phyloP scores from a whole-genome alignment of 2,329 filamentous ascomycete species.

The Neofusicoccum parvum region DNA sequence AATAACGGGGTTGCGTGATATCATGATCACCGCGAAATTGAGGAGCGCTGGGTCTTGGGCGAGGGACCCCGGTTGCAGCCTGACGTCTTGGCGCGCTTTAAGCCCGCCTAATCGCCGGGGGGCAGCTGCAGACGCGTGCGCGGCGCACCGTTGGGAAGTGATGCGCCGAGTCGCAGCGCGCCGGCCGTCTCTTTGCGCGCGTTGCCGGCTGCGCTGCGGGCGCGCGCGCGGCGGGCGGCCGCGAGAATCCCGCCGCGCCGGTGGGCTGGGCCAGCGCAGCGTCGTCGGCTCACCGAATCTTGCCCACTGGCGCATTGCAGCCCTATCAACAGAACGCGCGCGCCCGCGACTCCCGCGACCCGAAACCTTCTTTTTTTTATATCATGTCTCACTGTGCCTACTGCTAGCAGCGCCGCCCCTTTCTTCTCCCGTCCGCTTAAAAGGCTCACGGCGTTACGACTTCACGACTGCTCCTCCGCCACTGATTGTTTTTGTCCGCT shows the following conservation, averaged over 20 bases:
- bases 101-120: conserved; percentile 7
- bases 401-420: background rate
- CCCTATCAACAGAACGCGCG: conserved; percentile 7
- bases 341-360: background rate
- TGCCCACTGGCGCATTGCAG: conserved; percentile 15
- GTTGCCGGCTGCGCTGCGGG: background rate
- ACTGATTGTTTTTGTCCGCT: background rate
- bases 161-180: background rate
- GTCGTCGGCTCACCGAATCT: conserved; percentile 5
- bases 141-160: background rate
- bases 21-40: conserved; percentile 3
- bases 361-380: conserved; percentile 9
- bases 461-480: background rate
- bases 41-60: background rate
- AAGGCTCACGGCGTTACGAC: conserved; percentile 4
- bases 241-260: background rate
- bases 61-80: background rate
- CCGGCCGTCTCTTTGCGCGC: background rate
- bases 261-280: background rate
- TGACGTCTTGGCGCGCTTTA: conserved; percentile 4
- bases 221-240: background rate
- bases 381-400: background rate
- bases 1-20: conserved; percentile 9
- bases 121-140: background rate
- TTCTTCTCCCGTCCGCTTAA: background rate